Conservation (phyloP, 192 early-diverging fungal species). For the Coemansia sp. region DNA sequence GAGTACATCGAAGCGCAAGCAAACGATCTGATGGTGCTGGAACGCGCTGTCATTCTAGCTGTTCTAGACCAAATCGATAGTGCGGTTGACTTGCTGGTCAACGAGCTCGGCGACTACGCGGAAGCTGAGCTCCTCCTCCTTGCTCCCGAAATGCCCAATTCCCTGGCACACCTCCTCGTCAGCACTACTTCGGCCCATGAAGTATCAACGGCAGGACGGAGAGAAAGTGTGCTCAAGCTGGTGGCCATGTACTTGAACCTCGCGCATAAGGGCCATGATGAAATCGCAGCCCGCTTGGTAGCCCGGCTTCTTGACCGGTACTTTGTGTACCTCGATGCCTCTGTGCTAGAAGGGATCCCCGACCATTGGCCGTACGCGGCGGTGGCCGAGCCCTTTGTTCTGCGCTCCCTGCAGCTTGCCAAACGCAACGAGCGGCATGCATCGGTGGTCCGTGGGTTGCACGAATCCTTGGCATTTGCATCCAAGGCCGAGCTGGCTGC, state of each 20-base stretch:
- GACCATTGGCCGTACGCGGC: conserved; percentile 35
- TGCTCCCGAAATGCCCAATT: conserved; percentile 12
- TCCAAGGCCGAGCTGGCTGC: conserved; percentile 4
- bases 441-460: conserved; percentile 13
- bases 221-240: conserved; percentile 13
- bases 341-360: conserved; percentile 26
- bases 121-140: conserved; percentile 45
- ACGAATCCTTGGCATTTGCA: conserved; percentile 9
- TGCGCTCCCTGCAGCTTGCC: conserved; percentile 14
- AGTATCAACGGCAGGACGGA: background rate
- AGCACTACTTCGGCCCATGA: background rate
- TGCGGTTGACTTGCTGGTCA: conserved; percentile 31
- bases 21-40: conserved; percentile 1
- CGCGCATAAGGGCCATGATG: conserved; percentile 20
- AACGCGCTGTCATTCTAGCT: conserved; percentile 39
- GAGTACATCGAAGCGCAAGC: conserved; percentile 25
- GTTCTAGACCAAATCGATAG: conserved; percentile 11
- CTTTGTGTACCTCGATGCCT: background rate
- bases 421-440: conserved; percentile 8
- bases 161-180: conserved; percentile 22
- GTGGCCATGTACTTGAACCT: conserved; percentile 25
- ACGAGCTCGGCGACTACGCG: conserved; percentile 32
- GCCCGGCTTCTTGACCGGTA: conserved; percentile 21
- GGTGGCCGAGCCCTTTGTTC: conserved; percentile 32
- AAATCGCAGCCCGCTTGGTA: conserved; percentile 37